Evolutionary conservation across 164 flowering plant species (phyloP), one percentile per base, ranked within the genome.

Genomic region (Macadamia integrifolia): DNA sequence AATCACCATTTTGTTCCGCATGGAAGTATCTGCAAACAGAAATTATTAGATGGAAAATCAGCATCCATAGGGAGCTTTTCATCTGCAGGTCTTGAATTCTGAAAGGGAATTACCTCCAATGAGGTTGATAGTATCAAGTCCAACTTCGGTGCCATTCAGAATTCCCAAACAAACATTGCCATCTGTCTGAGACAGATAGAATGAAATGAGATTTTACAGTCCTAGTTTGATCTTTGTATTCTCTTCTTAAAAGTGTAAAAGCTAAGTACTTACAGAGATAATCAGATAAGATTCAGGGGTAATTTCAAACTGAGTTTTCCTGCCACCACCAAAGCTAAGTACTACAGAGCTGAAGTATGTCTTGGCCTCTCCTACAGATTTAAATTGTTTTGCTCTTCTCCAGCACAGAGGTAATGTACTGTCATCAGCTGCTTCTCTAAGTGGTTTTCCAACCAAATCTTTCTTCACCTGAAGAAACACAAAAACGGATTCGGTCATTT

Each of bases 91-190:
- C 11, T 48, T 9, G 6, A 35, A 35, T 5, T 35, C 40, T 35
- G 3, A 35, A 23, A 35, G 52, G 3, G 6, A 56, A 17, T 58
- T 78, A 94, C 99, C 99, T 80, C 99, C 99, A 56, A 94, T 75
- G 2, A 92, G 9, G 67, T 86, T 92, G 62, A 70, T n/a, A 68
- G 83, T 65, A 58, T 57, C 73, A 29, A 92, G 77, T 35, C 89
- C 89, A 17, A 74, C 82, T 74, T 89, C 86, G 6, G 79, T 61
- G 15, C 97, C 96, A 62, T 88, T 84, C 75, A 94, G 66, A 44
- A 92, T 88, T 14, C 97, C 99, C 76, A 90, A 76, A 87, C 99
- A 94, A n/a, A 72, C 94, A 75, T 87, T 90, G 60, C 96, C 96
- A 49, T 73, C 57, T 60, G 71, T 64, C 99, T 94, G 82, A 60